Evolutionary conservation across 106 monocot genomes (phyloP).

Genomic region (Posidonia australis): DNA sequence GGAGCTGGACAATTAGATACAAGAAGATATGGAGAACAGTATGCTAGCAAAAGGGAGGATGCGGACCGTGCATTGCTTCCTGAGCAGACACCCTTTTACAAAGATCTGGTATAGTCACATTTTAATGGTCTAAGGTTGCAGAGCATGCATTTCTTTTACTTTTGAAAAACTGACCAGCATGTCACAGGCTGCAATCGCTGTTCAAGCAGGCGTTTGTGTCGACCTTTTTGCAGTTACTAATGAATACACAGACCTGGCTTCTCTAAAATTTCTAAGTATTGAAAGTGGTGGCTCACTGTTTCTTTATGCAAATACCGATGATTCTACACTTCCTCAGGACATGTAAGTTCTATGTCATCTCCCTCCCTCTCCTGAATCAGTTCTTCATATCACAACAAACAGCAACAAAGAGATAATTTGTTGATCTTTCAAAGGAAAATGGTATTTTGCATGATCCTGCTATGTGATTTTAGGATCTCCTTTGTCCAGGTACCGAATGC

Average conservation of each 20-base stretch:
- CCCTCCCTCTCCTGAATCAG: background rate
- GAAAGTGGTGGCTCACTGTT: conserved; percentile 98
- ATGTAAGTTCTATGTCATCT: conserved; percentile 58
- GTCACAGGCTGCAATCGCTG: conserved; percentile 87
- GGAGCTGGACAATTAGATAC: conserved; percentile 97
- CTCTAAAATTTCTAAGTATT: conserved; percentile 92
- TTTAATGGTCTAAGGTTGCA: background rate
- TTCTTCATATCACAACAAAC: background rate
- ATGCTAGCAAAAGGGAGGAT: conserved; percentile 96
- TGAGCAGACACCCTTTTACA: conserved; percentile 97
- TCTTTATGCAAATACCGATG: conserved; percentile 81
- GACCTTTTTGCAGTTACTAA: conserved; percentile 97
- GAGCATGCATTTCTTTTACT: conserved; percentile 3
- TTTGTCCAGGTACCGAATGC: conserved; percentile 68
- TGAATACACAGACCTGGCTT: conserved; percentile 97
- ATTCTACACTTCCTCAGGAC: conserved; percentile 99
- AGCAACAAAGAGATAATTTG: background rate
- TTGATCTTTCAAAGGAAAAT: no score
- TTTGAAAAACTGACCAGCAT: conserved; percentile 30
- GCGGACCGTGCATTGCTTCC: conserved; percentile 92
- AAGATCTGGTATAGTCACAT: conserved; percentile 63
- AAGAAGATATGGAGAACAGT: conserved; percentile 93
- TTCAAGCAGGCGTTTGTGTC: conserved; percentile 96
- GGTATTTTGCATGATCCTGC: background rate
- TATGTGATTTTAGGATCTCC: background rate